Conservation (phyloP, 225 moss, liverwort and hornwort species). For the Antitrichia curtipendula region DNA sequence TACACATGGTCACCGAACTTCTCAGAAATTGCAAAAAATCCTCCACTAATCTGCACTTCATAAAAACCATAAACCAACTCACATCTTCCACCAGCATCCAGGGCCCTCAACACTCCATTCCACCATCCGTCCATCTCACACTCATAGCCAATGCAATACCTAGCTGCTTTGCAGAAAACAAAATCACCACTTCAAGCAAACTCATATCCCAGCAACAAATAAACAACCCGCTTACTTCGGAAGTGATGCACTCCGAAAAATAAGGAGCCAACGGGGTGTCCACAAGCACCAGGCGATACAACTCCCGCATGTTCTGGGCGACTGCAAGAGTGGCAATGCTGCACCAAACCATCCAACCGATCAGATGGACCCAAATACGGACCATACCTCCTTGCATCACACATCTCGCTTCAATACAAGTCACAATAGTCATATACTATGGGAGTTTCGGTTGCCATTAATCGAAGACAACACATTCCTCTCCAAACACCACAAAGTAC, state of each 20-base stretch:
- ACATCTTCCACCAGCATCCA: background rate
- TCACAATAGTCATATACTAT: background rate
- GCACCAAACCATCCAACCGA: background rate
- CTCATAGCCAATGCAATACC: background rate
- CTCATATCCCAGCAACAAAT: background rate
- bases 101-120: background rate
- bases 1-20: background rate
- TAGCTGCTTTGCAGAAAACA: background rate
- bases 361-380: background rate
- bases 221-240: constrained; percentile 50
- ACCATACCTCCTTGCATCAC: background rate
- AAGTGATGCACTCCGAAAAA: constrained; percentile 97
- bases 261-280: constrained; percentile 97
- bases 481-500: background rate
- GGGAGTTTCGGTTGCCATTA: background rate
- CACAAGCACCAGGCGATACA: constrained; percentile 93
- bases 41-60: background rate
- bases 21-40: background rate
- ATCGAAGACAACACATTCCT: background rate
- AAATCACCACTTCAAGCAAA: background rate
- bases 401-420: background rate
- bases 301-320: constrained; percentile 94
- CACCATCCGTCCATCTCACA: background rate
- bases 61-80: background rate
- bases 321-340: constrained; percentile 98